Evolutionary conservation across 768 basidiomycete species (phyloP).

Genomic region (Leccinum boreale): DNA sequence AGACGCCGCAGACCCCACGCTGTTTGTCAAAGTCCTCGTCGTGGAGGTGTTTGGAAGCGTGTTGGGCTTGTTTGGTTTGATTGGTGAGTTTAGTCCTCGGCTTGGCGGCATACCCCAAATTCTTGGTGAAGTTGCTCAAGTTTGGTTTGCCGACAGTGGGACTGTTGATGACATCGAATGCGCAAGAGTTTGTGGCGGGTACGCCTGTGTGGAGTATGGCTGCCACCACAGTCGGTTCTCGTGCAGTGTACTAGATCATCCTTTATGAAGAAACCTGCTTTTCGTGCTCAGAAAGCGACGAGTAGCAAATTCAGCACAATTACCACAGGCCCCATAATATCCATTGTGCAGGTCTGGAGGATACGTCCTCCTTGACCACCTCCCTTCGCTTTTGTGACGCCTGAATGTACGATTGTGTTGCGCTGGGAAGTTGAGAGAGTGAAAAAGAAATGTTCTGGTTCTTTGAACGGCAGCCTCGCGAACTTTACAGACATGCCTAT

Average conservation of each 20-base stretch:
- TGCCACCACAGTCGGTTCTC: constrained; percentile 29
- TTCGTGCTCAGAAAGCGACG: not conserved
- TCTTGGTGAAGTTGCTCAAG: not conserved
- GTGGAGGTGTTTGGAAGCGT: constrained; percentile 95
- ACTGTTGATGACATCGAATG: constrained; percentile 69
- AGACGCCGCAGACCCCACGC: constrained; percentile 90
- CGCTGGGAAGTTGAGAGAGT: not conserved
- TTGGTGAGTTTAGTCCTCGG: constrained; percentile 53
- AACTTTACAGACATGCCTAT: not conserved
- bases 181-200: constrained; percentile 51
- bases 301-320: not conserved
- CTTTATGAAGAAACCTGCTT: not conserved
- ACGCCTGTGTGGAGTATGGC: constrained; percentile 31
- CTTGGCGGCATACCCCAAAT: not conserved
- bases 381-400: not conserved
- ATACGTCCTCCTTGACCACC: not conserved
- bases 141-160: constrained; percentile 50
- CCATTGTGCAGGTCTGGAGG: not conserved
- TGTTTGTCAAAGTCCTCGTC: constrained; percentile 96
- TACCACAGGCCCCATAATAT: not conserved
- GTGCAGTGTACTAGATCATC: constrained; percentile 29
- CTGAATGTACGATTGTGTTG: not conserved
- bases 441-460: not conserved
- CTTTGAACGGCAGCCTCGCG: not conserved
- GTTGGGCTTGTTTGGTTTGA: constrained; percentile 88